These are phyloP conservation scores for Waitea zeae DNA, from an alignment of 1,284 basidiomycete species.

Conservation along the genomic window DNA sequence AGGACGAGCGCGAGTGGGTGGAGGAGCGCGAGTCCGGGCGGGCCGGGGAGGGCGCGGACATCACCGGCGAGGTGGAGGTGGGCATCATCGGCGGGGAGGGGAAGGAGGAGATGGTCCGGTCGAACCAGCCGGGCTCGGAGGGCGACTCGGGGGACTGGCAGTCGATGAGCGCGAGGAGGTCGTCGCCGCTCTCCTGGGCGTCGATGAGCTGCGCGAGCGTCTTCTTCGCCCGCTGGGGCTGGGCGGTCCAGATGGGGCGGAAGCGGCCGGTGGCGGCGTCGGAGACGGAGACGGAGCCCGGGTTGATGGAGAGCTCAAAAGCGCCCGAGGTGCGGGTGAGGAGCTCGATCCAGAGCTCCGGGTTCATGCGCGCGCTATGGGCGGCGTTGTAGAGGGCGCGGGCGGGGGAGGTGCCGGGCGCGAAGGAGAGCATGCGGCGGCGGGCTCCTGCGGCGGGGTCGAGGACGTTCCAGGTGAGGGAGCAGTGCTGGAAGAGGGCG, in stretches of 20 bases:
- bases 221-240: constrained; percentile 9
- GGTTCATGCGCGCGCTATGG: constrained; percentile 45
- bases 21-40: constrained; percentile 16
- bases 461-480: constrained; percentile 40
- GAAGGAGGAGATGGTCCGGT: constrained; percentile 39
- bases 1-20: constrained; percentile 56
- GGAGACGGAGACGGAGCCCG: constrained; percentile 60
- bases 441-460: constrained; percentile 50
- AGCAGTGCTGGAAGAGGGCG: constrained; percentile 48
- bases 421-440: constrained; percentile 55
- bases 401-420: constrained; percentile 46
- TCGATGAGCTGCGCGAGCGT: constrained; percentile 6
- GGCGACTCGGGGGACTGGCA: constrained; percentile 47
- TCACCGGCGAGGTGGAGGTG: constrained; percentile 1
- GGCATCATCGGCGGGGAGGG: constrained; percentile 16
- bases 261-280: constrained; percentile 24
- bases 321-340: constrained; percentile 30
- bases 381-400: constrained; percentile 54
- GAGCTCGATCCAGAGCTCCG: constrained; percentile 57
- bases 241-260: constrained; percentile 49
- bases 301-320: constrained; percentile 56
- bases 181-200: constrained; percentile 32
- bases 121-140: constrained; percentile 36
- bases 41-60: constrained; percentile 4
- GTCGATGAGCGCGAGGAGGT: constrained; percentile 56